phyloP scores from a whole-genome alignment of 2,329 filamentous ascomycete genomes.

The Neofusicoccum sp. region DNA sequence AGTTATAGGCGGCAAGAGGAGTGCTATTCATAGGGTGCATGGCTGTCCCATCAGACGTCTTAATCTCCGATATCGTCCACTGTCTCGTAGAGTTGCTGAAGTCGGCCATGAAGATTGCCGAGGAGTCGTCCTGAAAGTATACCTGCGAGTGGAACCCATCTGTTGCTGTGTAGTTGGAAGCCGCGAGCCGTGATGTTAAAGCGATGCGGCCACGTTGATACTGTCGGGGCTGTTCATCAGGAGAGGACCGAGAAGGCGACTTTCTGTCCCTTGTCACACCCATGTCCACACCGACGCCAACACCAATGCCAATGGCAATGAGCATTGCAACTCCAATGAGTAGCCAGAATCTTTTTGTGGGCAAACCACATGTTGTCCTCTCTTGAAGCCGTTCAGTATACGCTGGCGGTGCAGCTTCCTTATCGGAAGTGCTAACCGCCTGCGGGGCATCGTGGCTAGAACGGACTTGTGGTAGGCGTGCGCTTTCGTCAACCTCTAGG shows the following conservation, averaged over 20 bases:
- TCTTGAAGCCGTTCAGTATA: too few species aligned
- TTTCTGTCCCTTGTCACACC: neutral
- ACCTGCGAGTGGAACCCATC: neutral
- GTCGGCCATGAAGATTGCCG: neutral
- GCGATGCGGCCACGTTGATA: neutral
- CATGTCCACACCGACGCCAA: neutral
- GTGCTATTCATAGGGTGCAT: neutral
- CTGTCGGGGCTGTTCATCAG: too few species aligned
- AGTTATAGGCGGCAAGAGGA: neutral
- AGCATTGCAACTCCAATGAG: neutral
- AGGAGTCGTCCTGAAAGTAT: neutral
- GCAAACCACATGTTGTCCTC: neutral
- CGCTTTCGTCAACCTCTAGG: too few species aligned
- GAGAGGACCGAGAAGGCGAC: too few species aligned
- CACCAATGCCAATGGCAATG: neutral
- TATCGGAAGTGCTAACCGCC: too few species aligned
- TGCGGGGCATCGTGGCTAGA: too few species aligned
- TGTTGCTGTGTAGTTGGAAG: neutral
- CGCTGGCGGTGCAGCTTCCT: too few species aligned
- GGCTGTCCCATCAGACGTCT: neutral
- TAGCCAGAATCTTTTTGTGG: neutral
- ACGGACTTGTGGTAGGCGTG: too few species aligned
- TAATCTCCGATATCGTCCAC: neutral
- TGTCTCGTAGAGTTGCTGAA: neutral
- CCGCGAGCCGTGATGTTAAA: neutral